Conservation (phyloP, 2,329 filamentous ascomycete species). For the Raffaelea albimanens region DNA sequence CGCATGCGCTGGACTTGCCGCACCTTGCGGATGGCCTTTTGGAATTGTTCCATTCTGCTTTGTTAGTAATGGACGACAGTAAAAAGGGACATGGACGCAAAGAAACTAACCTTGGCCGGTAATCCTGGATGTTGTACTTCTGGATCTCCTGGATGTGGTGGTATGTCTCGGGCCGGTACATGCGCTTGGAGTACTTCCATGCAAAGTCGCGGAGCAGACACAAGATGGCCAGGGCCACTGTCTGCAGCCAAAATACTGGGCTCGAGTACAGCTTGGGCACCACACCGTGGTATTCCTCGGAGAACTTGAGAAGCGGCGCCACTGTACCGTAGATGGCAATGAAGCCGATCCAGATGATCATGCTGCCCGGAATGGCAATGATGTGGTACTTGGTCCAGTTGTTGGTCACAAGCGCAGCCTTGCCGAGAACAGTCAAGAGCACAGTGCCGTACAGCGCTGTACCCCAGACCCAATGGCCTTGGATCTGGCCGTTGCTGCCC, state of each 20-base stretch:
- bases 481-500: conserved; percentile 67
- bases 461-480: conserved; percentile 97
- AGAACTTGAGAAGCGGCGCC: conserved; percentile 73
- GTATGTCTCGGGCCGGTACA: conserved; percentile 93
- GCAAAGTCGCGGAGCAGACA: conserved; percentile 83
- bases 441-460: conserved; percentile 88
- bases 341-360: conserved; percentile 86
- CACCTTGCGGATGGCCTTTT: conserved; percentile 98
- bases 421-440: conserved; percentile 87
- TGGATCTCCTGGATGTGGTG: conserved; percentile 99
- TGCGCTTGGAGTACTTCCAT: conserved; percentile 96
- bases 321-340: conserved; percentile 80
- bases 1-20: conserved; percentile 98
- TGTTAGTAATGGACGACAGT: neutral
- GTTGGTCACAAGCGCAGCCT: conserved; percentile 88
- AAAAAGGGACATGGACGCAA: neutral
- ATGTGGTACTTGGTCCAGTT: conserved; percentile 99
- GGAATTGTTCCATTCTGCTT: conserved; percentile 95
- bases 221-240: conserved; percentile 65
- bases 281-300: conserved; percentile 75
- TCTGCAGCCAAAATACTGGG: conserved; percentile 86
- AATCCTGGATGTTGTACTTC: conserved; percentile 99
- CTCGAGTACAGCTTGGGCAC: conserved; percentile 72
- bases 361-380: conserved; percentile 86
- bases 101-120: conserved; percentile 60